A percentile compares a stretch with the other conserved stretches of the same genome.
Conservation (phyloP, 2,329 filamentous ascomycete species). For the Nemania abortiva region DNA sequence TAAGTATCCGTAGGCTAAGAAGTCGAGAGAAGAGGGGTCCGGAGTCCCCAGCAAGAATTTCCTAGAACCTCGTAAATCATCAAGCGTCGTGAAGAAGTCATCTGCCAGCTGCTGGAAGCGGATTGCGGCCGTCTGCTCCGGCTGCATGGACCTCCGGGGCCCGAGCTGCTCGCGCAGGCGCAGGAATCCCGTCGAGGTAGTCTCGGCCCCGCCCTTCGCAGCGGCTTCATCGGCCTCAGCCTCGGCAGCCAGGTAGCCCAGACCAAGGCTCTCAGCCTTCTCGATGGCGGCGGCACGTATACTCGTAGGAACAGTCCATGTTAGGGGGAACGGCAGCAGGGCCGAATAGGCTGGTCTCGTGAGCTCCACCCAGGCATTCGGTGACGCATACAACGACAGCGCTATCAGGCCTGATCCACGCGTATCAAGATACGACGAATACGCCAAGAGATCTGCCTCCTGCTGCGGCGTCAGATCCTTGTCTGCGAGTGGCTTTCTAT, state of each 20-base stretch:
- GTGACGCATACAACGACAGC: slow-evolving; percentile 89
- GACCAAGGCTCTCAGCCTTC: slow-evolving; percentile 76
- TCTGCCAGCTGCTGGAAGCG: slow-evolving; percentile 78
- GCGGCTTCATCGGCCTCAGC: slow-evolving; percentile 52
- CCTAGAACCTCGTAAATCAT: slow-evolving; percentile 69
- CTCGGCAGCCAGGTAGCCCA: slow-evolving; percentile 76
- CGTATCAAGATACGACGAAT: slow-evolving; percentile 77
- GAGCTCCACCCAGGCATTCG: slow-evolving; percentile 82
- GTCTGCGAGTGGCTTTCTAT: slow-evolving; percentile 52
- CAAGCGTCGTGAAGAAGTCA: slow-evolving; percentile 78
- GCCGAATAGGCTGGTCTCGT: slow-evolving; percentile 85
- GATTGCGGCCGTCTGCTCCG: slow-evolving; percentile 80
- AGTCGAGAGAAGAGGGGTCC: slow-evolving; percentile 76
- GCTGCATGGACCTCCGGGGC: slow-evolving; percentile 63
- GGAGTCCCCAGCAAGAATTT: slow-evolving; percentile 63
- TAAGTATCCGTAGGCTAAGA: slow-evolving; percentile 83
- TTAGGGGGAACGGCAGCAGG: slow-evolving; percentile 86
- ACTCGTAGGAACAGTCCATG: slow-evolving; percentile 84
- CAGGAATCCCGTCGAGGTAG: slow-evolving; percentile 52
- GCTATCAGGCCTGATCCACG: slow-evolving; percentile 84
- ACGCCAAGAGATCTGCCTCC: slow-evolving; percentile 63
- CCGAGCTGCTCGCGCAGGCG: slow-evolving; percentile 50
- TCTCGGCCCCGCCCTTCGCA: slow-evolving; percentile 51
- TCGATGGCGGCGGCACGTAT: slow-evolving; percentile 77
- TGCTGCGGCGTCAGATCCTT: slow-evolving; percentile 55